Conservation (phyloP, 1,284 basidiomycete species). For the Puccinia novopanici region DNA sequence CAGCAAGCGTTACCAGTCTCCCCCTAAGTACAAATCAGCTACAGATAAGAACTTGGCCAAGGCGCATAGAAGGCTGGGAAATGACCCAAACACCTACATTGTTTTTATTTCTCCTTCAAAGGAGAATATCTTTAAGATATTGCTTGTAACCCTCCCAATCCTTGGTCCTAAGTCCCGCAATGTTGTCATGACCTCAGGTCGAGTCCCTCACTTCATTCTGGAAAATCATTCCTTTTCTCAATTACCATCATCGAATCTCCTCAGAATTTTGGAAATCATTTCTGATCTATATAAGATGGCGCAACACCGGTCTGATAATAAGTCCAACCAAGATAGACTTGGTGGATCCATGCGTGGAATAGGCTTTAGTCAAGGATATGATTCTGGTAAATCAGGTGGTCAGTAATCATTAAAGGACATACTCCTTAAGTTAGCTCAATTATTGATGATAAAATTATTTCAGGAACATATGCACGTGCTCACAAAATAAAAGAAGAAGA, state of each 20-base stretch:
- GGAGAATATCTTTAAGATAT: too few relatives aligned
- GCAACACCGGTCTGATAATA: not conserved
- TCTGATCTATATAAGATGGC: conserved; percentile 2
- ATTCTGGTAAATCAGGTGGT: not conserved
- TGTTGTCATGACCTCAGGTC: too few relatives aligned
- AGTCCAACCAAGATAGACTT: not conserved
- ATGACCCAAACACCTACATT: too few relatives aligned
- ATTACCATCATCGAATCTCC: not conserved
- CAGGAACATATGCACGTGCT: not conserved
- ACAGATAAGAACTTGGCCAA: too few relatives aligned
- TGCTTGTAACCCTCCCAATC: too few relatives aligned
- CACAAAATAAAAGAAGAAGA: not conserved
- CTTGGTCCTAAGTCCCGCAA: too few relatives aligned
- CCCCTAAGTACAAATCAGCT: too few relatives aligned
- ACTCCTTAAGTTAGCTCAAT: too few relatives aligned
- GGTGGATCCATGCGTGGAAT: not conserved
- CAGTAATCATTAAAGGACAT: not conserved
- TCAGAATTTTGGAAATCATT: not conserved
- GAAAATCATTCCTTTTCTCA: not conserved
- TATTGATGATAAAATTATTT: not conserved
- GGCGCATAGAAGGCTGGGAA: too few relatives aligned
- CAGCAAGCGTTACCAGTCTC: too few relatives aligned
- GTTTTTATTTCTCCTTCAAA: too few relatives aligned
- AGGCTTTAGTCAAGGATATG: not conserved
- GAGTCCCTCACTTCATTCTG: not conserved